Evolutionary conservation across 140 eudicot genomes (phyloP), one percentile per base, ranked within the genome.

Genomic region (Senecio squalidus): DNA sequence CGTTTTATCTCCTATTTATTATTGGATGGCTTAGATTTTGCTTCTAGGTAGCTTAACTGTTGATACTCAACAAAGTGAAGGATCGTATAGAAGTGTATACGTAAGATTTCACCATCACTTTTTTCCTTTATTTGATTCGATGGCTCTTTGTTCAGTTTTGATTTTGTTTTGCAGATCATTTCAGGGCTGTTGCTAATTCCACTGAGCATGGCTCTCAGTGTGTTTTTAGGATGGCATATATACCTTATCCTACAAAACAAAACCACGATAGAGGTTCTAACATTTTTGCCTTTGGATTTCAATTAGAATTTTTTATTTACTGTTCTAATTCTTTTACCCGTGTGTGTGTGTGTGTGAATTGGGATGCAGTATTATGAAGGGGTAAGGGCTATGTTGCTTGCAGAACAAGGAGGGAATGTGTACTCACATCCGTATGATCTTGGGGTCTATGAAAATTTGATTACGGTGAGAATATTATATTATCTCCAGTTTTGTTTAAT

Each of bases 311-410:
- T 6, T 47, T 22, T 13, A 1, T 24, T 20, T 58, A 58, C 55
- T 60, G 7, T 47, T 22, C 45, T 24, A 30, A 50, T 7, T 55
- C 15, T 62, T 8, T 20, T 41, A 9, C 27, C 30, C 21, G 5
- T 21, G 26, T 44, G n/a, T n/a, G n/a, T n/a, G n/a, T n/a, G n/a
- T n/a, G n/a, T n/a, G n/a, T n/a, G n/a, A n/a, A n/a, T n/a, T n/a
- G 21, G n/a, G 25, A 15, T 48, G 70, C 78, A 89, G 97, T 78
- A 90, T 66, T 79, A 80, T 23, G 95, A 90, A 76, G 97, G 97
- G 14, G 97, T 90, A 34, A 90, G 97, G 76, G 97, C 95, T 31
- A 80, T 80, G 95, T 78, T 86, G 90, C 94, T 86, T 70, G 90
- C 85, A 31, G 94, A 89, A 66, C 89, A 80, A 68, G 95, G 94